A percentile compares a stretch with the other conserved stretches of the same genome.
Conservation (phyloP, 768 basidiomycete genomes). For the Lactarius akahatsu region DNA sequence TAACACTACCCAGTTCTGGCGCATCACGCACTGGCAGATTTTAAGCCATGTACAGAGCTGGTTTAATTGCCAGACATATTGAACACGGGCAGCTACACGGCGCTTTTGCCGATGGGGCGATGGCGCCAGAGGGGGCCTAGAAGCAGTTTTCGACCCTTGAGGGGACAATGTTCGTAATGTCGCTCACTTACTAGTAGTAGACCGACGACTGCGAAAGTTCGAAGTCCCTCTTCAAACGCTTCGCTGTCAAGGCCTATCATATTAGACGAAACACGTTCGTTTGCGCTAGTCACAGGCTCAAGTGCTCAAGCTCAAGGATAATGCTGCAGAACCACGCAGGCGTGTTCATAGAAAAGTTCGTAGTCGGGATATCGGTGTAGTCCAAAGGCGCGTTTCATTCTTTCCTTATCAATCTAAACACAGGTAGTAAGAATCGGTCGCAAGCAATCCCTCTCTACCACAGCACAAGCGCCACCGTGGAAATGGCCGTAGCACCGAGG, state of each 20-base stretch:
- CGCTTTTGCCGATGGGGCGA: no score
- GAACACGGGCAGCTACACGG: no score
- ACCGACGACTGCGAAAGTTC: no score
- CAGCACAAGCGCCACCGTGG: slow-evolving; percentile 69
- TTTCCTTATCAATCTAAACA: not conserved
- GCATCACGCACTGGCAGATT: no score
- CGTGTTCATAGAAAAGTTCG: not conserved
- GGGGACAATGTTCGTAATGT: no score
- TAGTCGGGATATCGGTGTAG: not conserved
- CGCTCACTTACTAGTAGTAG: no score
- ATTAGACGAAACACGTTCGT: not conserved
- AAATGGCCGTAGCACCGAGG: slow-evolving; percentile 70
- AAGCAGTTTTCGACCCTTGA: no score
- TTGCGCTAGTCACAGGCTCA: not conserved
- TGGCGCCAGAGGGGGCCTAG: no score
- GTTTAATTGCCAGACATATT: no score
- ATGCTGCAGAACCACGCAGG: not conserved
- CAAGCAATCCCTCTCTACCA: slow-evolving; percentile 35
- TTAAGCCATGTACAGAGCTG: no score
- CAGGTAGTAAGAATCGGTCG: not conserved
- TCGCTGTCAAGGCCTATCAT: not conserved
- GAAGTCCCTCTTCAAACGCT: not conserved
- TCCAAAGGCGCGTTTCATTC: not conserved
- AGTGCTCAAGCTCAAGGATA: not conserved
- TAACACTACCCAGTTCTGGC: no score